A percentile compares a stretch with the other conserved stretches of the same genome.
phyloP scores from a whole-genome alignment of 2,329 filamentous ascomycete species.

The Fusarium citri region DNA sequence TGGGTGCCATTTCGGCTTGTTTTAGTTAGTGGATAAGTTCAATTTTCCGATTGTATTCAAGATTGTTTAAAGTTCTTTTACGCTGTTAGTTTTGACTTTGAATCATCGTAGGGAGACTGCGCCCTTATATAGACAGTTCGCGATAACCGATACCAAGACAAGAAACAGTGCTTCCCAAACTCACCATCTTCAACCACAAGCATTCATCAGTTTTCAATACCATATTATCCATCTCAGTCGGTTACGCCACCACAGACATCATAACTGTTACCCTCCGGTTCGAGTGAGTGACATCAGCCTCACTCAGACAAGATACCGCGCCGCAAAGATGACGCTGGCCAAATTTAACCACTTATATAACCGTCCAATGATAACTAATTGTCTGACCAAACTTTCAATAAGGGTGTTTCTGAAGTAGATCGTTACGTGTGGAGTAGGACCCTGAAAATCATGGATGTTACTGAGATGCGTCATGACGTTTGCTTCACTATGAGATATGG shows the following conservation, averaged over 20 bases:
- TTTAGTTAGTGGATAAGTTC: too few species aligned
- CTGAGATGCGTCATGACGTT: background rate
- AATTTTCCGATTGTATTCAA: too few species aligned
- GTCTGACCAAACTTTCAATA: background rate
- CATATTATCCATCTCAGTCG: background rate
- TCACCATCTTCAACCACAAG: too few species aligned
- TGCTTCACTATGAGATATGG: background rate
- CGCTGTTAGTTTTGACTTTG: too few species aligned
- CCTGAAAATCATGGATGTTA: background rate
- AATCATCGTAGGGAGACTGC: too few species aligned
- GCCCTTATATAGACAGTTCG: too few species aligned
- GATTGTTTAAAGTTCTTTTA: too few species aligned
- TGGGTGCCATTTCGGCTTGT: constrained; percentile 23
- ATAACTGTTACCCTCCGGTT: background rate
- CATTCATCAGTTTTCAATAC: too few species aligned
- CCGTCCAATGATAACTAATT: constrained; percentile 1
- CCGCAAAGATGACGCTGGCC: constrained; percentile 14
- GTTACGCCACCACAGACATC: background rate
- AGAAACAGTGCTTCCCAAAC: too few species aligned
- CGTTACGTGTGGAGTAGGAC: background rate
- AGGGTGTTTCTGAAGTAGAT: background rate
- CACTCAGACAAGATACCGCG: background rate
- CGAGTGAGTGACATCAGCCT: constrained; percentile 10
- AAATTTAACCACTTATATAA: constrained; percentile 22
- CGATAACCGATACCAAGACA: too few species aligned